Conservation (phyloP, 306 rosid species). For the Phaseolus lunatus region DNA sequence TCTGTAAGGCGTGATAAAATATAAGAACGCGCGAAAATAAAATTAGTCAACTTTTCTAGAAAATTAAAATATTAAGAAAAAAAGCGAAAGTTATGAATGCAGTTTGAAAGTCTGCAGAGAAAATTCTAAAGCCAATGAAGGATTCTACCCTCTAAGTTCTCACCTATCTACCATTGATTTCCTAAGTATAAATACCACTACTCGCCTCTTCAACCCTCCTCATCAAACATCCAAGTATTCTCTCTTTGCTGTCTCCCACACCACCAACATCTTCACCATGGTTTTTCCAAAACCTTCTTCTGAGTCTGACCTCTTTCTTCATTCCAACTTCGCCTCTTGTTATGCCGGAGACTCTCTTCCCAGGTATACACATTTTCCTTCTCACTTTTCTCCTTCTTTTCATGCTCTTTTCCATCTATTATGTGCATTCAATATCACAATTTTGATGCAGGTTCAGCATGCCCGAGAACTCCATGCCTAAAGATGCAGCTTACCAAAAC, state of each 20-base stretch:
- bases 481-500: constrained; percentile 64
- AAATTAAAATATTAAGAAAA: background rate
- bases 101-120: constrained; percentile 13
- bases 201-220: background rate
- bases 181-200: background rate
- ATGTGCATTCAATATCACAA: background rate
- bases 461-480: constrained; percentile 63
- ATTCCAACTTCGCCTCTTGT: constrained; percentile 38
- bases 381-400: background rate
- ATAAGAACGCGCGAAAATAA: background rate
- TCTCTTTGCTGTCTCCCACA: background rate
- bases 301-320: constrained; percentile 39
- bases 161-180: background rate
- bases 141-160: constrained; percentile 5
- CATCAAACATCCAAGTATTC: background rate
- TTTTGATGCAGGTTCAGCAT: constrained; percentile 43
- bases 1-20: background rate
- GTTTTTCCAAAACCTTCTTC: constrained; percentile 48
- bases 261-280: constrained; percentile 40
- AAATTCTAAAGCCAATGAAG: constrained; percentile 25
- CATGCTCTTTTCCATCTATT: background rate
- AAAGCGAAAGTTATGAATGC: background rate
- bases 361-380: constrained; percentile 32
- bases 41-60: background rate
- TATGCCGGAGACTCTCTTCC: constrained; percentile 44